Evolutionary conservation across 371 early-diverging fungal species (phyloP), one percentile per base, ranked within the genome.

Genomic region (Umbelopsis sp.): DNA sequence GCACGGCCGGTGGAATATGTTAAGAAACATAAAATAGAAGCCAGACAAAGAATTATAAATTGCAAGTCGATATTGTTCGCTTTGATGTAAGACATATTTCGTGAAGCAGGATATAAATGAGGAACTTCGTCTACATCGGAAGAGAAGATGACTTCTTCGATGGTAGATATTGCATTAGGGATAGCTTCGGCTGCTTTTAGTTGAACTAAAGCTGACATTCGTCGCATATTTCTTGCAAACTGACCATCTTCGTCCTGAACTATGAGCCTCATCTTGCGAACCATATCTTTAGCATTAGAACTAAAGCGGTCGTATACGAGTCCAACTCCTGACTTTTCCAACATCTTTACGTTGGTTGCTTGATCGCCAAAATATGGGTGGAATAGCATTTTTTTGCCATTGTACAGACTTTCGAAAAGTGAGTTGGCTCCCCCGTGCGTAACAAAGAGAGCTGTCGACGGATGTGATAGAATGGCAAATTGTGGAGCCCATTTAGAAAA

Each of bases 351-450:
- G 51, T 76, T 78, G 7, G 57, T 46, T n/a, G 73, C 71, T 41
- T 81, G 81, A 50, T 83, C 84, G 9, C 79, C 77, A 41, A 75
- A 74, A 62, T 78, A 80, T 11, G 81, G 81, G 29, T 72, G 66
- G 8, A 75, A 64, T 5, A 78, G 50, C 20, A 80, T 64, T 3
- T 72, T 77, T 14, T 69, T 72, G 0, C 78, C 76, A 50, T 72
- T 69, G 45, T 70, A 78, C 10, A 78, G 53, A 0, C 74, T 66
- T 69, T 83, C 84, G 45, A 74, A 70, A 4, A 76, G 24, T 0
- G 79, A 78, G 35, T 73, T 75, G 3, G 76, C 69, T 44, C 81
- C 84, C 52, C 84, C 78, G 67, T 83, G 84, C 0, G 77, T 74
- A 4, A 83, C 63, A 65, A 83, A 83, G 16, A 80, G n/a, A 3